Base-by-base conservation (phyloP, 2,329 filamentous ascomycete species). In the Rugonectria rugulosa region DNA sequence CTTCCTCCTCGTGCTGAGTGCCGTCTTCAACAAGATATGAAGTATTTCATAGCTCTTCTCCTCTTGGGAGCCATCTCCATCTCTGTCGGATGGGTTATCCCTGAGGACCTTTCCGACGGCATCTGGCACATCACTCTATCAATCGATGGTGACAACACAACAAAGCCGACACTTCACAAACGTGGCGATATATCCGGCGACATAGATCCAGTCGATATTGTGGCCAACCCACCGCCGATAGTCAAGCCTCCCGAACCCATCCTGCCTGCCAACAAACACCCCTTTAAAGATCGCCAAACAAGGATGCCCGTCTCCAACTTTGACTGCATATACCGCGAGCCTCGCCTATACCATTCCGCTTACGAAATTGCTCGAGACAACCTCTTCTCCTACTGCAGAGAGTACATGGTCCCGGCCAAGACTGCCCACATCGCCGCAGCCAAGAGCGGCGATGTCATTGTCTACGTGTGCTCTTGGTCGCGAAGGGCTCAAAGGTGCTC, bases 351-450 rank as follows among this genome's bases (percentile, higher is more conserved):
- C 2, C 27, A 21, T 6, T 10, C 14, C 2, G 42, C 23, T 14
- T 57, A 57, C 47, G 3, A 20, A 9, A n/a, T 32, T 5, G 54
- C 54, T 11, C 43, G 43, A 11, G 4, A 9, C 7, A 45, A 41
- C 26, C 49, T 57, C 15, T 17, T 44, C 23, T 32, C 27, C 14
- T 57, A 49, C 43, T 57, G 54, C 32, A n/a, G 15, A 9, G 27
- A 15, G 11, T 57, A 44, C 37, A 27, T 17, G 5, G 8, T 53
- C 3, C 37, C 49, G 10, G 2, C 3, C 6, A 42, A 17, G 8
- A 45, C 32, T 2, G 49, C 26, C 1, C 54, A 57, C 43, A 53
- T 57, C 32, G 32, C 49, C n/a, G 31, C 31, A 6, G 54, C 54
- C 4, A 53, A 53, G 14, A 31, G 32, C 8, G 54, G 55, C 11